phyloP scores from a whole-genome alignment of 2,329 filamentous ascomycete species.

The Nemania diffusa region DNA sequence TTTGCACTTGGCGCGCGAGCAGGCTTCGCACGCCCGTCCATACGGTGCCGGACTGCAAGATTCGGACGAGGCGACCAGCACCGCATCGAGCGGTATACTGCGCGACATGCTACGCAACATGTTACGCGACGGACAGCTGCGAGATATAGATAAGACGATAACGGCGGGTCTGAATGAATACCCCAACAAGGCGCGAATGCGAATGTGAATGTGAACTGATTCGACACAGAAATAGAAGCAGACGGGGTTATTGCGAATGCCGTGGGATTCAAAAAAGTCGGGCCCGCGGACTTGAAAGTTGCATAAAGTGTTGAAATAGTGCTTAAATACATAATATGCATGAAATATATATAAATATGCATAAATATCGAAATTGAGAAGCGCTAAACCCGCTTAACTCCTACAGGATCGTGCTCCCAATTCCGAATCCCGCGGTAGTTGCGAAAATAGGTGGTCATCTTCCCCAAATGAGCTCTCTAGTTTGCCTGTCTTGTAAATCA shows the following conservation, averaged over 20 bases:
- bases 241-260: not conserved
- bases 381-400: not conserved
- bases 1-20: constrained; percentile 2
- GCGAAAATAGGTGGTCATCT: not conserved
- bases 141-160: not conserved
- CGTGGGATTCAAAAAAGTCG: not conserved
- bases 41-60: constrained; percentile 4
- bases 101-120: not conserved
- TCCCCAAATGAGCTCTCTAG: not conserved
- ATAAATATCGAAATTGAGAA: too few relatives aligned
- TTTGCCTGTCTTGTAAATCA: not conserved
- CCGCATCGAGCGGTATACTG: not conserved
- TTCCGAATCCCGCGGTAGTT: constrained; percentile 5
- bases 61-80: not conserved
- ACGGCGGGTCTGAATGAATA: not conserved
- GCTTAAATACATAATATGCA: too few relatives aligned
- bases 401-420: not conserved
- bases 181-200: not conserved
- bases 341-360: too few relatives aligned
- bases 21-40: not conserved
- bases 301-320: too few relatives aligned
- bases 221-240: not conserved
- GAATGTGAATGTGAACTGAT: too few relatives aligned
- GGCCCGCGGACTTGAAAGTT: not conserved
- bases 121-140: too few relatives aligned